Conservation (phyloP, 2,329 filamentous ascomycete species). For the Daldinia eschscholtzii region DNA sequence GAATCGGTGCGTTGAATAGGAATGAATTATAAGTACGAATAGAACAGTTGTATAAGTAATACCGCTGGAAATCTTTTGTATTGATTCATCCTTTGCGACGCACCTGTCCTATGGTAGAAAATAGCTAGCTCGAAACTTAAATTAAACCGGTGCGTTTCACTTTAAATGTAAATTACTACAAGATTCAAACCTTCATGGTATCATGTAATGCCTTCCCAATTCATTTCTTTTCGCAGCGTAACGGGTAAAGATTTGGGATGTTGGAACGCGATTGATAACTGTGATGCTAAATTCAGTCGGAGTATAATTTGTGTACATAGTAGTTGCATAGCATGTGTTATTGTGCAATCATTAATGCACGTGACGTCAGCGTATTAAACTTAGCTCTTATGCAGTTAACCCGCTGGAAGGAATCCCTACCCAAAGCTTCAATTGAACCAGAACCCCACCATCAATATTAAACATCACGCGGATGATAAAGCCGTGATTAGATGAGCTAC, state of each 20-base stretch:
- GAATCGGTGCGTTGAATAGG: too few species aligned
- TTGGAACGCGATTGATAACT: not conserved
- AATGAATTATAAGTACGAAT: not conserved
- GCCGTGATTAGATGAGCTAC: not conserved
- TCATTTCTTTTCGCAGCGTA: not conserved
- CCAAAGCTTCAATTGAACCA: conserved; percentile 6
- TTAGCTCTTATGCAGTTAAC: not conserved
- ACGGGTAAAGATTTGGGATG: not conserved
- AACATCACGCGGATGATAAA: not conserved
- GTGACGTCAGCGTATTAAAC: conserved; percentile 35
- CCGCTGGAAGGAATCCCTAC: not conserved
- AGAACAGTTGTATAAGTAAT: not conserved
- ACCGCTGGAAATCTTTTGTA: not conserved
- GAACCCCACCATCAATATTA: not conserved
- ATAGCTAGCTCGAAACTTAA: not conserved
- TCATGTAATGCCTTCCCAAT: not conserved
- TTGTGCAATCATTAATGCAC: conserved; percentile 28
- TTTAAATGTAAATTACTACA: not conserved
- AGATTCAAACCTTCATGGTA: not conserved
- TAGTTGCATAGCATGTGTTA: conserved; percentile 5
- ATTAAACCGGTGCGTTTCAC: not conserved
- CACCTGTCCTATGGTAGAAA: not conserved
- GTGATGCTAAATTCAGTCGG: not conserved
- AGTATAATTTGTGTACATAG: not conserved
- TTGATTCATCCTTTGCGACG: not conserved